phyloP scores from a whole-genome alignment of 108 stramenopile species.

The Stephanodiscus triporus region DNA sequence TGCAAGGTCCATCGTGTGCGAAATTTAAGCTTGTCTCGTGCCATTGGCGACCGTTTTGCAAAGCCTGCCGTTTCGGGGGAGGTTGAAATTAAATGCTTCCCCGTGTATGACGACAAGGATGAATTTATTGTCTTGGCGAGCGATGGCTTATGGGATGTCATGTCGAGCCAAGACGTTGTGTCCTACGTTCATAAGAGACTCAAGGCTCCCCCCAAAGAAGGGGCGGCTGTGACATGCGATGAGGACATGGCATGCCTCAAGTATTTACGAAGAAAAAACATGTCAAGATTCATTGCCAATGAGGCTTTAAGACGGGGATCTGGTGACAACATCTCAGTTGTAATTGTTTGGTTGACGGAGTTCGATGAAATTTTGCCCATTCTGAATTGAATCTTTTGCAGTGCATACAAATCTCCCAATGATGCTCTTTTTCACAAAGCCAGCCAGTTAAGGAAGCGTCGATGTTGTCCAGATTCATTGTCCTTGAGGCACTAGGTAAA shows the following conservation, averaged over 20 bases:
- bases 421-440: not conserved
- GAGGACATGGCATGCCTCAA: slow-evolving; percentile 41
- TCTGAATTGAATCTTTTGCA: slow-evolving; percentile 1
- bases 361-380: slow-evolving; percentile 14
- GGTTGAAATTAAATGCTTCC: slow-evolving; percentile 67
- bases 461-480: not conserved
- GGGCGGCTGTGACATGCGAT: slow-evolving; percentile 30
- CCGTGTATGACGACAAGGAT: slow-evolving; percentile 46
- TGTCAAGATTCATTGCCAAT: slow-evolving; percentile 72
- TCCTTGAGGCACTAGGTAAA: not conserved
- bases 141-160: slow-evolving; percentile 98
- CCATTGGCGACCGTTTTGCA: slow-evolving; percentile 76
- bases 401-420: not conserved
- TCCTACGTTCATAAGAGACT: slow-evolving; percentile 73
- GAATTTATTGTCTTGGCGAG: slow-evolving; percentile 74
- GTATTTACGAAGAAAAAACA: slow-evolving; percentile 55
- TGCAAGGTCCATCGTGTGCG: slow-evolving; percentile 64
- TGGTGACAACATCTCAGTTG: slow-evolving; percentile 83
- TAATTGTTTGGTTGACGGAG: slow-evolving; percentile 80
- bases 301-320: slow-evolving; percentile 82
- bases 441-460: not conserved
- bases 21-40: slow-evolving; percentile 81
- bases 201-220: slow-evolving; percentile 49
- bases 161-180: slow-evolving; percentile 94
- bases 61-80: slow-evolving; percentile 76